Evolutionary conservation across 2,329 filamentous ascomycete species (phyloP), one percentile per base, ranked within the genome.

Genomic region (Acephala macrosclerotiorum): DNA sequence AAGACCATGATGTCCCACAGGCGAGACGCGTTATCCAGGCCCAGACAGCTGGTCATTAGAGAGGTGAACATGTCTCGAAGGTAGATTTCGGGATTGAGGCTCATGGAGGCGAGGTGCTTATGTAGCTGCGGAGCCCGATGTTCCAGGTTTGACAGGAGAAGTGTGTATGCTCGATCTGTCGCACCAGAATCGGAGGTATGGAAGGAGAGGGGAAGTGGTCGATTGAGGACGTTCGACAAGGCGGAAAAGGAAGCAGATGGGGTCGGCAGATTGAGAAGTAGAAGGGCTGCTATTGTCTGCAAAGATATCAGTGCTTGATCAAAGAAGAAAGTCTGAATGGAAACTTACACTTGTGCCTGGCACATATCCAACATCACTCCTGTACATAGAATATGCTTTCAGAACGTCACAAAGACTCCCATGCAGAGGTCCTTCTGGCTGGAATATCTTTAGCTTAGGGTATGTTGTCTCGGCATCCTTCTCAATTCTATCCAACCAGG

Each of bases 1-100:
- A 96, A 93, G 2, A 92, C 88, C 71, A 92, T 93, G 0, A 95
- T 87, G 69, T 96, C 93, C 91, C 91, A 95, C 14, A 96, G 78
- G 1, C 93, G 82, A 1, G 88, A 87, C 3, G 88, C 90, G 71
- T 91, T 86, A 72, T 94, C 92, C 18, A 94, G 83, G 8, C 85
- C 84, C 3, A 93, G 79, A 45, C 85, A 81, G 18, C 79, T 78
- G 0, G 90, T 90, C 75, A 93, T 92, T 6, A 93, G 80, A 18
- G 82, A 83, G 6, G 84, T 85, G 72, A 93, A 91, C 60, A 92
- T 80, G 16, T 83, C 80, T 33, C 83, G 78, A 7, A 94, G 80
- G 70, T 88, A 91, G 20, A 78, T 69, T 59, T 88, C 79, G 1
- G 80, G 74, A 11, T 87, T 75, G 8, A 80, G 80, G 45, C 80